Evolutionary conservation across 495 filamentous ascomycete species (phyloP), one percentile per base, ranked within the genome.

Genomic region (Neurospora tetrasperma): DNA sequence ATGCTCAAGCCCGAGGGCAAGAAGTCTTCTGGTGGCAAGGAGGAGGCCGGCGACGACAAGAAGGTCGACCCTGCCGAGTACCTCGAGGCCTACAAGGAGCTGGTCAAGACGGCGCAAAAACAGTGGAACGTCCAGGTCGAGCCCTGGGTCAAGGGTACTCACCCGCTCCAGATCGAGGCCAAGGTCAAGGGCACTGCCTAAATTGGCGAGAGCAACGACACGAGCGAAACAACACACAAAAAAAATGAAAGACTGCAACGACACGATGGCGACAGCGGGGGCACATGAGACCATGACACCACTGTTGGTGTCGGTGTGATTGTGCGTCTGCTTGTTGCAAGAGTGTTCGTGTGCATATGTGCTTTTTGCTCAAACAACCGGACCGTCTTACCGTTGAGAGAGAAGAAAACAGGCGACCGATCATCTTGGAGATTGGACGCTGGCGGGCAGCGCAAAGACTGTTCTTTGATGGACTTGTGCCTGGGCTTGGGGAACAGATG

Each of bases 41-140:
- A 80, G 72, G 71, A 80, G 42, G 42, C 16, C 14, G 46, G 48
- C 72, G 78, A 80, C 69, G 76, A 70, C 48, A 84, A 83, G 72
- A 84, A 86, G 76, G 85, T 83, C 66, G 83, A 73, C 23, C 83
- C 85, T 71, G 91, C 90, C 78, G 91, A 93, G 71, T 94, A 93
- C 81, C 85, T 84, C 80, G 89, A 91, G 76, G 85, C 88, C 4
- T 94, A 89, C 79, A 89, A 90, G 82, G 91, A 92, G 75, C 80
- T 93, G 73, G 86, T 88, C 73, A 92, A 92, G 85, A 81, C 91
- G 54, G 90, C 90, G 38, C 86, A 93, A 84, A 92, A 93, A 85
- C 90, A 93, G 83, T 82, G 77, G 79, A 71, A 74, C 31, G 72
- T 70, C 4, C 78, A 80, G 70, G 79, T 80, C 27, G 74, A 79